Percentiles rank a stretch among this genome's conserved stretches.
Evolutionary conservation across 78 protist species (phyloP).

Genomic region (Cavenderia fasciculata): DNA sequence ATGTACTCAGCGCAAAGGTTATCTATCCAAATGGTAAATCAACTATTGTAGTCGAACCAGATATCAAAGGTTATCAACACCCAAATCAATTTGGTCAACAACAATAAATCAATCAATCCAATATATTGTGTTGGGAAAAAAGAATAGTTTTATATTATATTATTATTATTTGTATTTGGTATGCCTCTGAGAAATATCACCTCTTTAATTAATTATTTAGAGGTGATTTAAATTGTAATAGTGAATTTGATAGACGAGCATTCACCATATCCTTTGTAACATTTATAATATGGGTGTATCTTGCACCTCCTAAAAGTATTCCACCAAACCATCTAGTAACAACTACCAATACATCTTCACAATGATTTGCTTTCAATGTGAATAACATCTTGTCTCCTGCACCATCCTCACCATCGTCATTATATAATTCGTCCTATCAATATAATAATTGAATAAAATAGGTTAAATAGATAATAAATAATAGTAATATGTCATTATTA

Average conservation of each 20-base stretch:
- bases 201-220: too few species aligned
- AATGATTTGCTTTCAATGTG: constrained; percentile 37
- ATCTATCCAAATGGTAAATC: constrained; percentile 7
- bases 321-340: constrained; percentile 79
- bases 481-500: not conserved
- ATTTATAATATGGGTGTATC: constrained; percentile 17
- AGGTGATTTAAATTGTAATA: too few species aligned
- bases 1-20: constrained; percentile 19
- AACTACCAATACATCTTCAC: constrained; percentile 50
- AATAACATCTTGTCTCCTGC: constrained; percentile 78
- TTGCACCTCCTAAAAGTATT: constrained; percentile 36
- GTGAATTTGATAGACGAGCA: not conserved
- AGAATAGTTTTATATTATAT: too few species aligned
- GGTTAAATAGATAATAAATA: not conserved
- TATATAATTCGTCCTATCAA: constrained; percentile 50
- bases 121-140: too few species aligned
- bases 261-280: constrained; percentile 27
- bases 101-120: too few species aligned
- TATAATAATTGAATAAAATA: not conserved
- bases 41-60: not conserved
- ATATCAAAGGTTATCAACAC: not conserved
- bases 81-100: too few species aligned
- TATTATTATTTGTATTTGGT: too few species aligned
- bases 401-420: constrained; percentile 82
- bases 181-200: too few species aligned